Evolutionary conservation across 2,329 filamentous ascomycete species (phyloP).

Genomic region (Talaromyces atroroseus): DNA sequence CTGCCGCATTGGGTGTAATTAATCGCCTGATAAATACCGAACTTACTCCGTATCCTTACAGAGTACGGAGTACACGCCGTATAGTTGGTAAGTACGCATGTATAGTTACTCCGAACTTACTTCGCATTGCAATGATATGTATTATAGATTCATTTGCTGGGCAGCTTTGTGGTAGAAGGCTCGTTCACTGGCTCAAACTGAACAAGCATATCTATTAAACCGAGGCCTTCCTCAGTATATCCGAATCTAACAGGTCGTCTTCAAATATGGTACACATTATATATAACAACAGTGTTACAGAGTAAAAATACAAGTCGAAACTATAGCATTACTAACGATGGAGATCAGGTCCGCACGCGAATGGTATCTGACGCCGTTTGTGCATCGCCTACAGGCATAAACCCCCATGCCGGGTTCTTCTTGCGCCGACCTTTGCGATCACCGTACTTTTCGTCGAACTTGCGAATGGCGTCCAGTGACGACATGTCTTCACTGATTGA

Average conservation of each 20-base stretch:
- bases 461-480: slow-evolving; percentile 75
- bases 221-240: background rate
- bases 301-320: slow-evolving; percentile 8
- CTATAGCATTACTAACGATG: background rate
- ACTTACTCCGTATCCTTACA: background rate
- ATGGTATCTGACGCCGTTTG: slow-evolving; percentile 31
- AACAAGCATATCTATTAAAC: background rate
- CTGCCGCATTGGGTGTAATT: slow-evolving; percentile 4
- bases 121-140: too few relatives aligned
- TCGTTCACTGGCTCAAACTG: background rate
- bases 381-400: slow-evolving; percentile 34
- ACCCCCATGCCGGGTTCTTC: slow-evolving; percentile 51
- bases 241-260: background rate
- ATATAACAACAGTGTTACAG: background rate
- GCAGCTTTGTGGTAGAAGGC: background rate
- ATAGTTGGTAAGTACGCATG: too few relatives aligned
- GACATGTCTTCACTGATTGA: slow-evolving; percentile 93
- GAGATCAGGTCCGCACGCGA: slow-evolving; percentile 35
- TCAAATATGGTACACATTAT: background rate
- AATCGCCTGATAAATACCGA: background rate
- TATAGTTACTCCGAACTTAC: too few relatives aligned
- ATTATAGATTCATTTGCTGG: background rate
- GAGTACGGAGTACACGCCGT: too few relatives aligned
- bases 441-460: slow-evolving; percentile 94
- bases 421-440: slow-evolving; percentile 65